Evolutionary conservation across 163 green algal genomes (phyloP), one percentile per base, ranked within the genome.

Genomic region (Prototheca wickerhamii): DNA sequence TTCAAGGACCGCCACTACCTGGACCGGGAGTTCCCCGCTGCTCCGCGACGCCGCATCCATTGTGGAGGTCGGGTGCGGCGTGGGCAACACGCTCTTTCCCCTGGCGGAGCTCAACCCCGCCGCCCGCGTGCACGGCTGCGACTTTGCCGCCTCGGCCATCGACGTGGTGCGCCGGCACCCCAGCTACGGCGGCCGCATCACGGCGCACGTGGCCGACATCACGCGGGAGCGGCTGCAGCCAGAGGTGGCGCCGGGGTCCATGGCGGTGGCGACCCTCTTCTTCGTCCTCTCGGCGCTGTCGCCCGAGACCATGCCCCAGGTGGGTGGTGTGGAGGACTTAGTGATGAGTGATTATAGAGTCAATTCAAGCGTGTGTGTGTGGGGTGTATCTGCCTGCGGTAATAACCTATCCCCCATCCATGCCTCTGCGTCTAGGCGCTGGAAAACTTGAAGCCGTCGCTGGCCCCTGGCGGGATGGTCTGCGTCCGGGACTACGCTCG

Each of bases 281-380:
- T 98, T 98, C 78, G 88, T 96, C 26, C 77, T 98, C 44, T 96
- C 86, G 0, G 92, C 92, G 0, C 86, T 98, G 6, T 73, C 80
- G 17, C 88, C 85, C 0, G 73, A 81, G 26, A 78, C 76, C 18
- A 94, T 97, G 86, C 65, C 60, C 25, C 50, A 68, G 60, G 82
- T 82, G 42, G 34, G 55, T n/a, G 21, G 23, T 26, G 3, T 4
- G 17, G 32, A 43, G 10, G 20, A 32, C 37, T 32, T 8, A 21
- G 15, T 28, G 8, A 46, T 64, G 4, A n/a, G 42, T 61, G 30
- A 44, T 4, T 56, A 26, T 30, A 7, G 21, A 23, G 21, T 61
- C 15, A 4, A 43, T 29, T 42, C 44, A 30, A 60, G 10, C 50
- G 21, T 29, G 4, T 60, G 57, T 63, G 40, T 63, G 35, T 33